Conservation (phyloP, 345 rosid species). For the Noccaea caerulescens region DNA sequence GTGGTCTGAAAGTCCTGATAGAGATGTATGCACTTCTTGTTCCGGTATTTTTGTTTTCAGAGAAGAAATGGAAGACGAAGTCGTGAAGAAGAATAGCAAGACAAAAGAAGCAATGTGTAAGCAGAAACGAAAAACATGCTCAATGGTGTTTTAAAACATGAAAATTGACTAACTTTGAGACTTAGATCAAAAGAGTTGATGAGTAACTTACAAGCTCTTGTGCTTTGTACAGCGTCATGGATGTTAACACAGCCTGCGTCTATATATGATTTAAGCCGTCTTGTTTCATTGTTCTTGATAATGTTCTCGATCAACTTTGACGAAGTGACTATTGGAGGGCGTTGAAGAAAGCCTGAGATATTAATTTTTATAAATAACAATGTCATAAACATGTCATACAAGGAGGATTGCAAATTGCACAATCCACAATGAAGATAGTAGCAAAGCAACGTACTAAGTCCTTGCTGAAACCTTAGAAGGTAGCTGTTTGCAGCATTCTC, state of each 20-base stretch:
- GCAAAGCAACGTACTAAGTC: conserved; percentile 50
- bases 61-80: conserved; percentile 3
- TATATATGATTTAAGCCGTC: conserved; percentile 60
- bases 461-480: conserved; percentile 61
- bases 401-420: not conserved
- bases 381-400: not conserved
- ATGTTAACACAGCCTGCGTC: conserved; percentile 58
- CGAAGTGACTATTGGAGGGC: conserved; percentile 54
- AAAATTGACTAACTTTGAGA: not conserved
- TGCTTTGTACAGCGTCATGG: conserved; percentile 52
- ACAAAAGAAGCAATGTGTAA: not conserved
- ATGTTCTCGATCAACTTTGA: conserved; percentile 60
- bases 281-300: conserved; percentile 64
- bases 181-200: not conserved
- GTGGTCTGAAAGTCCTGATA: conserved; percentile 60
- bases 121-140: not conserved
- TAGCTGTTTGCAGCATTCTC: conserved; percentile 49
- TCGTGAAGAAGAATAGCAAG: not conserved
- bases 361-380: conserved; percentile 6
- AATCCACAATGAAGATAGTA: not conserved
- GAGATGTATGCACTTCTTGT: conserved; percentile 58
- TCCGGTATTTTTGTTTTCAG: conserved; percentile 5
- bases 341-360: conserved; percentile 57
- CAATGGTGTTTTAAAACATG: conserved; percentile 1
- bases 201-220: conserved; percentile 62